Conservation (phyloP, 192 early-diverging fungal species). For the Geranomyces michiganensis region DNA sequence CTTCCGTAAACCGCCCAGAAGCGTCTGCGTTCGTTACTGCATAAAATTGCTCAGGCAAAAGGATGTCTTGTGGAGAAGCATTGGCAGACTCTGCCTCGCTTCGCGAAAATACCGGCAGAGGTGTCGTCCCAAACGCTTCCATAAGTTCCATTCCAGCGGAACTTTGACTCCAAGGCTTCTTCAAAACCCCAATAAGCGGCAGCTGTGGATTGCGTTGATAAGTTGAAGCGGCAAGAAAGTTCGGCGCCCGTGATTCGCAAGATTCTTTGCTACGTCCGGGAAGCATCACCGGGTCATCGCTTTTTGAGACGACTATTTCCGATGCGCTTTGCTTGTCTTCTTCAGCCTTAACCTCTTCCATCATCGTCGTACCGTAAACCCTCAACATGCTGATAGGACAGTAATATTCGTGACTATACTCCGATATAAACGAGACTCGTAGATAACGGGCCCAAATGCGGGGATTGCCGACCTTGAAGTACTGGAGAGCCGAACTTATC, state of each 20-base stretch:
- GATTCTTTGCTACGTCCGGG: background rate
- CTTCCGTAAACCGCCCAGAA: background rate
- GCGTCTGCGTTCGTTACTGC: background rate
- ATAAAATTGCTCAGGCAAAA: slow-evolving; percentile 17
- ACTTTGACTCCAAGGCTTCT: background rate
- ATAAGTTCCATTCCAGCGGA: background rate
- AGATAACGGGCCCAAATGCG: slow-evolving; percentile 84
- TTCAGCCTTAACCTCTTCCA: slow-evolving; percentile 71
- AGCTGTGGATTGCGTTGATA: too few species aligned
- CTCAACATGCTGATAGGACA: slow-evolving; percentile 88
- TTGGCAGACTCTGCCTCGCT: background rate
- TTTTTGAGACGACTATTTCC: background rate
- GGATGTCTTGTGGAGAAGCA: background rate
- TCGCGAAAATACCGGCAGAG: background rate
- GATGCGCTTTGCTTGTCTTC: slow-evolving; percentile 51
- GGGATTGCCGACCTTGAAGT: slow-evolving; percentile 78
- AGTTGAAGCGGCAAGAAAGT: background rate
- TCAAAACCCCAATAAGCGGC: background rate
- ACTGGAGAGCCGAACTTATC: slow-evolving; percentile 53
- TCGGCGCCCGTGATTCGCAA: background rate
- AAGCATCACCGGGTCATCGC: background rate
- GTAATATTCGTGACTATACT: slow-evolving; percentile 91
- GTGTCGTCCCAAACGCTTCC: slow-evolving; percentile 7
- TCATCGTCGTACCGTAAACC: slow-evolving; percentile 89
- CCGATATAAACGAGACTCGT: slow-evolving; percentile 81